Percentiles rank a stretch among this genome's conserved stretches.
phyloP scores from a whole-genome alignment of 352 stramenopile genomes.

The Globisporangium ultimum region DNA sequence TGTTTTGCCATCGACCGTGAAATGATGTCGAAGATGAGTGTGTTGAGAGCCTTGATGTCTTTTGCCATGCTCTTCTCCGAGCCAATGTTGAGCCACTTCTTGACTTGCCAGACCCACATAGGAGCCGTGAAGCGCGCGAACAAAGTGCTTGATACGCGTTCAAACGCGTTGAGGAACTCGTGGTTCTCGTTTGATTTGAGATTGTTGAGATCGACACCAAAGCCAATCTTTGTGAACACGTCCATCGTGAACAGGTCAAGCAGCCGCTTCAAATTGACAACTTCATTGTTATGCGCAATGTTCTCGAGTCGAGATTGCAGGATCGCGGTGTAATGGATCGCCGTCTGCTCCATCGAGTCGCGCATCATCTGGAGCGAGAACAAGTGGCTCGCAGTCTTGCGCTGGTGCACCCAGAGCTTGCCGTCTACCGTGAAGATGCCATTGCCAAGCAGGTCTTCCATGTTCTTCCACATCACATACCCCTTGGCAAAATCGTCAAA shows the following conservation, averaged over 20 bases:
- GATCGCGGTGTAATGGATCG: constrained; percentile 13
- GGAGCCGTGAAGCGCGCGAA: constrained; percentile 16
- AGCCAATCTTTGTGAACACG: constrained; percentile 53
- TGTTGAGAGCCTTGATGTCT: constrained; percentile 10
- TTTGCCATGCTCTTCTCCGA: constrained; percentile 11
- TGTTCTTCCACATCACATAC: constrained; percentile 10
- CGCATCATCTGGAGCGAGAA: constrained; percentile 44
- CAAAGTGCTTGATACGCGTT: constrained; percentile 15
- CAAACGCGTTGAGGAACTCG: constrained; percentile 32
- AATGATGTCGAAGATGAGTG: constrained; percentile 18
- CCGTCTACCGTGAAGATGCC: constrained; percentile 61
- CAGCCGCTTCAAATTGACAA: constrained; percentile 21
- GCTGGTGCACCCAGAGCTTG: constrained; percentile 42
- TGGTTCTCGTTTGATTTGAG: constrained; percentile 20
- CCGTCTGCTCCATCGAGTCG: constrained; percentile 27
- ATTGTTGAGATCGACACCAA: constrained; percentile 35
- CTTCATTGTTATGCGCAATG: neutral
- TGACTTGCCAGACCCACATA: constrained; percentile 21
- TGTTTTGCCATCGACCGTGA: constrained; percentile 3
- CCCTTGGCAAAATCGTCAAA: constrained; percentile 61
- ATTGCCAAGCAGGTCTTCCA: constrained; percentile 43
- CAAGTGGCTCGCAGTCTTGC: constrained; percentile 77
- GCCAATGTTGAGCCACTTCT: constrained; percentile 19
- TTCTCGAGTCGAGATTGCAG: constrained; percentile 11
- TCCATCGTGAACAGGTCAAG: constrained; percentile 50